Conservation (phyloP, 106 monocot genomes). For the Triglochin maritima region DNA sequence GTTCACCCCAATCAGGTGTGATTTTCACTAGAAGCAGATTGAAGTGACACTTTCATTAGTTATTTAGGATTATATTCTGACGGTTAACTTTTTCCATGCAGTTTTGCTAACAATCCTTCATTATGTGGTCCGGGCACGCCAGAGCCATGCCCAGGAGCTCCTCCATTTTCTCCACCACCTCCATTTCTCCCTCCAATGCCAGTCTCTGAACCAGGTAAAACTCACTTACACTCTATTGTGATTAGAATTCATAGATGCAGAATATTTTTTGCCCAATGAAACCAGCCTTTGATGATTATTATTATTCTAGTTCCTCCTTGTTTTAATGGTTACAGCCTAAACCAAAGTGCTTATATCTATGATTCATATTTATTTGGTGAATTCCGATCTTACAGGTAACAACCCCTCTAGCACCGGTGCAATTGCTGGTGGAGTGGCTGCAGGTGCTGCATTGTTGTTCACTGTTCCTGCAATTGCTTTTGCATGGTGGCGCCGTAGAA, state of each 20-base stretch:
- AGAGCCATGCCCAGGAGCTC: conserved; percentile 50
- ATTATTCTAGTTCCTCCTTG: background rate
- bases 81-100: background rate
- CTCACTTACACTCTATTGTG: background rate
- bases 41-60: background rate
- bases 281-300: background rate
- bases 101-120: conserved; percentile 43
- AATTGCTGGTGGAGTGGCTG: conserved; percentile 92
- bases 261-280: background rate
- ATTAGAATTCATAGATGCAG: background rate
- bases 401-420: conserved; percentile 65
- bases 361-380: background rate
- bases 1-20: conserved; percentile 88
- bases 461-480: conserved; percentile 77
- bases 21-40: background rate
- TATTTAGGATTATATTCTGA: background rate
- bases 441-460: conserved; percentile 79
- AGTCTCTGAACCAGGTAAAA: conserved; percentile 13
- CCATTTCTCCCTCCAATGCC: conserved; percentile 48
- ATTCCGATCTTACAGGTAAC: conserved; percentile 19
- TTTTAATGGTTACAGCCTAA: too few species aligned
- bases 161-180: conserved; percentile 46
- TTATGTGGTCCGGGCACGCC: conserved; percentile 59
- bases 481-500: conserved; percentile 87
- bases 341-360: too few species aligned